Percentiles rank a stretch among this genome's conserved stretches.
phyloP scores from a whole-genome alignment of 2,329 filamentous ascomycete species.

The Emmonsiellopsis sp. region DNA sequence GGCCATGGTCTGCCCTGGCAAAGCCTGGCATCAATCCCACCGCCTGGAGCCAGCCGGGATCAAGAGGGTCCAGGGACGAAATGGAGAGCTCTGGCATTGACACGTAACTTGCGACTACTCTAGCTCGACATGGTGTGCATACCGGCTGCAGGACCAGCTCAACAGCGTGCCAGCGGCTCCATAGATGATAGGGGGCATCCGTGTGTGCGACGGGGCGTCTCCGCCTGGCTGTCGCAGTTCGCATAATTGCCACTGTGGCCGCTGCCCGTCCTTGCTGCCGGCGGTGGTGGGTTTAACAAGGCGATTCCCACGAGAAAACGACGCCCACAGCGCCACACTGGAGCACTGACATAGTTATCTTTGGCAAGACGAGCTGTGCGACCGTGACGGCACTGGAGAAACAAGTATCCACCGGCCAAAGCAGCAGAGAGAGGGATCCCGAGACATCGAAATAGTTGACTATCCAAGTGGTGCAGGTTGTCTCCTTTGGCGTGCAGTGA shows the following conservation, averaged over 20 bases:
- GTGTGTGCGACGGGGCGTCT: not conserved
- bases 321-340: not conserved
- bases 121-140: conserved; percentile 10
- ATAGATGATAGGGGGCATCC: not conserved
- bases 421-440: not conserved
- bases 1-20: not conserved
- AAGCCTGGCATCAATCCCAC: not conserved
- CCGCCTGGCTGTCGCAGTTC: not conserved
- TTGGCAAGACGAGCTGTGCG: not conserved
- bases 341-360: not conserved
- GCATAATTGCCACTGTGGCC: conserved; percentile 14
- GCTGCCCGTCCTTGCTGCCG: conserved; percentile 14
- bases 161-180: conserved; percentile 4
- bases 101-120: conserved; percentile 12
- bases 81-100: conserved; percentile 23
- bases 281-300: not conserved
- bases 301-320: not conserved
- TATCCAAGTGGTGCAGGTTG: not conserved
- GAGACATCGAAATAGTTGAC: too few species aligned
- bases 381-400: not conserved
- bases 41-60: conserved; percentile 16
- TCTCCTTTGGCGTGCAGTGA: too few species aligned
- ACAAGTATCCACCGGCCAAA: too few species aligned
- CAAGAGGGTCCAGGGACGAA: conserved; percentile 18
- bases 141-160: conserved; percentile 15